Base-by-base conservation (phyloP, 257 asterid genomes). In the Misopates orontium region DNA sequence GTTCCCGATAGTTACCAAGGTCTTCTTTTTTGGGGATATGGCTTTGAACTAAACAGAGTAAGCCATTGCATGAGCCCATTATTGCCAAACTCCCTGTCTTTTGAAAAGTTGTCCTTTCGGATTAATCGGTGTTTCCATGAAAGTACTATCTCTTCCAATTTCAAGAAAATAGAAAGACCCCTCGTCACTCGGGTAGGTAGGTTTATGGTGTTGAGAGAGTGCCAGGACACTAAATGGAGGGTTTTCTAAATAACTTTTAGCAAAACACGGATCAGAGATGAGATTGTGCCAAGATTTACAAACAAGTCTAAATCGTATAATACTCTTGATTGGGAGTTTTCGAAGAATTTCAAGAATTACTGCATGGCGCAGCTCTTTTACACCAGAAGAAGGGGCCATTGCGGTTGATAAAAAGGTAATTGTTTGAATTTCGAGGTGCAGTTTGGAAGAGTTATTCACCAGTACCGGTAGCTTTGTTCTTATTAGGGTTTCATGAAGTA, bases 41-140 rank as follows among this genome's bases (percentile, higher is more conserved):
- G 42, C 20, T 62, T 48, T 41, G 53, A 0, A 71, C 64, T 8
- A 71, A 71, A 56, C 70, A 71, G 52, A 54, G 40, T n/a, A 71
- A 21, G 17, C 75, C 75, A 45, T 71, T 48, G 60, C 52, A 62
- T 2, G 70, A 62, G 20, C 75, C 60, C 48, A n/a, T 49, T 19
- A 41, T 54, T 24, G 42, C 39, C 3, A 8, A 24, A 41, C 58
- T n/a, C n/a, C n/a, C 64, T 59, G 32, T 9, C 12, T 1, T n/a
- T 1, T 7, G 65, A 53, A 21, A 58, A 20, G 7, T 8, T 18
- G n/a, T 25, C 21, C 32, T 23, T 61, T 25, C 5, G 10, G 53
- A 9, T 22, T 14, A 22, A 48, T 0, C 4, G 7, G 13, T n/a
- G n/a, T n/a, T n/a, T n/a, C n/a, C n/a, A n/a, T n/a, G n/a, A n/a